Evolutionary conservation across 2,329 filamentous ascomycete genomes (phyloP), one percentile per base, ranked within the genome.

Genomic region (Botryotinia narcissicola): DNA sequence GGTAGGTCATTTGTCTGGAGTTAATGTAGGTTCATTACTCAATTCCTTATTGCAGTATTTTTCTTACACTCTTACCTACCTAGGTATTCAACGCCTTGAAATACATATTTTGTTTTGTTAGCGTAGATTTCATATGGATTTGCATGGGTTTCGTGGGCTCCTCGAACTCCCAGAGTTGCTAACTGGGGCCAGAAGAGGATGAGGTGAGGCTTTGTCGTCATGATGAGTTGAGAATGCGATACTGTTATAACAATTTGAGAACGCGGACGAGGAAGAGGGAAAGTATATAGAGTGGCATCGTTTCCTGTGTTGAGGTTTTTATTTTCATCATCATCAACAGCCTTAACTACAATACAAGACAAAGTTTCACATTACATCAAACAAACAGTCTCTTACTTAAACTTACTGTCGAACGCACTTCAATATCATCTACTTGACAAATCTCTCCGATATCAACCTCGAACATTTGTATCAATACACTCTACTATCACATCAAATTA

Each of bases 121-220:
- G 66, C 66, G 48, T 42, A 37, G n/a, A 40, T 57, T 29, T 42
- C 14, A 63, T 37, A 48, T 68, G 66, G 66, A 68, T 42, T 68
- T n/a, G 18, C 16, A 44, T 60, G 57, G 57, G 20, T 37, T 22
- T 54, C 51, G 14, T 32, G n/a, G 35, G 46, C 16, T 32, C 40
- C 48, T 29, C 46, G n/a, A 29, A 57, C 40, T 57, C 66, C 48
- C n/a, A 57, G 22, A 32, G 66, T 42, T 32, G 18, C 48, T 69
- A 69, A 42, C 66, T 25, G 25, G 69, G 69, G 60, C 42, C 29
- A 29, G 42, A 32, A 66, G 29, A 72, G 62, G 70, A 72, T 72
- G 61, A 72, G 61, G 70, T 72, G 70, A 72, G 70, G 70, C 70
- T 51, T 67, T 68, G 32, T 69, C 71, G 62, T 72, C 71, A 72